Conservation (phyloP, 208 protist species). For the Trypanosoma cruzi region DNA sequence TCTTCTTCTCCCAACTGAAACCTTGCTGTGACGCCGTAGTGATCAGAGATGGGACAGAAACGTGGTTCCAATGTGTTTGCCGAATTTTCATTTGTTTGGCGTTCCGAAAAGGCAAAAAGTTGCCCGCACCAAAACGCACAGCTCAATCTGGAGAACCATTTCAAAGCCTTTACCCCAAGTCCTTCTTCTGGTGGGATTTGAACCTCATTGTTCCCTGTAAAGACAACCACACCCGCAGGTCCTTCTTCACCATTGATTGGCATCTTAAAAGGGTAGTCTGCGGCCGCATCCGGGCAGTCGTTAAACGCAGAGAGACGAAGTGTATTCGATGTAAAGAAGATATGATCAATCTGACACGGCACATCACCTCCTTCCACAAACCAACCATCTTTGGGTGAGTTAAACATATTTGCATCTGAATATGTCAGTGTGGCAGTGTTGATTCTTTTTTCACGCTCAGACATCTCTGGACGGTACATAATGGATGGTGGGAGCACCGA, state of each 20-base stretch:
- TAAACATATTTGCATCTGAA: constrained; percentile 78
- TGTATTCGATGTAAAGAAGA: constrained; percentile 61
- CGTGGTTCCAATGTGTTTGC: background rate
- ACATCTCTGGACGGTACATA: background rate
- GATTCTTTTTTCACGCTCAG: constrained; percentile 24
- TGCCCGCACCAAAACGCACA: background rate
- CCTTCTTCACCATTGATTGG: constrained; percentile 19
- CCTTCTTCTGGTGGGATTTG: constrained; percentile 12
- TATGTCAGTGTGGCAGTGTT: constrained; percentile 58
- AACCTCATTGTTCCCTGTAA: constrained; percentile 66
- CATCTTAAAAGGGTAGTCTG: constrained; percentile 40
- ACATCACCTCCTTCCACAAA: constrained; percentile 73
- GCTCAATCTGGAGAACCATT: background rate
- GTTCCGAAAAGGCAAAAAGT: background rate
- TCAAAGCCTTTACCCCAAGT: background rate
- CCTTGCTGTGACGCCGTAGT: constrained; percentile 83
- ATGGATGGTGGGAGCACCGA: constrained; percentile 60
- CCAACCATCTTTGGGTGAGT: constrained; percentile 70
- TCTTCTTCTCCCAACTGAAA: constrained; percentile 36
- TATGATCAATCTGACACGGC: constrained; percentile 86
- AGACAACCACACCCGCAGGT: constrained; percentile 76
- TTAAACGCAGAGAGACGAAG: constrained; percentile 62
- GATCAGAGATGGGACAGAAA: constrained; percentile 75
- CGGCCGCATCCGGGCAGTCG: constrained; percentile 69
- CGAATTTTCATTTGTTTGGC: background rate